Evolutionary conservation across 1,284 basidiomycete species (phyloP), one percentile per base, ranked within the genome.

Genomic region (Lentinula novae-zelandiae): DNA sequence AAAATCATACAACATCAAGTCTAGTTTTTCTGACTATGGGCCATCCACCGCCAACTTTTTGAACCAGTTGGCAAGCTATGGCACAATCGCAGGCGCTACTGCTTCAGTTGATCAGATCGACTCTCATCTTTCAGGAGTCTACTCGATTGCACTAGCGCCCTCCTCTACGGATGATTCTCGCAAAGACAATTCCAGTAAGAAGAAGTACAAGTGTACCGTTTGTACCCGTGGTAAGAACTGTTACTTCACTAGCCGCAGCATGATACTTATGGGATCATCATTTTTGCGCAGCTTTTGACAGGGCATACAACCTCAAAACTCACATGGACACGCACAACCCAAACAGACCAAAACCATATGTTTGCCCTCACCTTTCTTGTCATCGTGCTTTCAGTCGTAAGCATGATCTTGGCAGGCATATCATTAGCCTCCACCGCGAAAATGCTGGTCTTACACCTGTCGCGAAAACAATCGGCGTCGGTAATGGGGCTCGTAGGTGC

Each of bases 311-410:
- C 22, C 56, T 58, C 17, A 50, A 58, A 39, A 51, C 56, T 8
- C 56, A 58, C 22, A 38, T 58, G 46, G 46, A 58, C 3, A 49
- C 46, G 3, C 56, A 58, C 20, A 51, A 51, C 34, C 56, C 93
- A 17, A 88, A 92, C 72, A 82, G 93, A 57, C 77, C 87, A 52
- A 95, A 95, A 76, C 92, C 92, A 0, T 90, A 90, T 68, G 81
- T 87, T 34, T 95, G 93, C 71, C 87, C 87, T 46, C 90, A 94
- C 72, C 79, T 82, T 52, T 82, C 84, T 15, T 95, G 93, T 67
- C 89, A 87, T 12, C 86, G 93, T 57, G 89, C 91, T 2, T 95
- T 95, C 74, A 92, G 89, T 67, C 86, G 93, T 68, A 95, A 95
- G 76, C 93, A 95, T 68, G 93, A 95, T 69, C 75, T 95, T 5